Evolutionary conservation across 2,329 filamentous ascomycete species (phyloP), one percentile per base, ranked within the genome.

Genomic region (Fusarium sp.): DNA sequence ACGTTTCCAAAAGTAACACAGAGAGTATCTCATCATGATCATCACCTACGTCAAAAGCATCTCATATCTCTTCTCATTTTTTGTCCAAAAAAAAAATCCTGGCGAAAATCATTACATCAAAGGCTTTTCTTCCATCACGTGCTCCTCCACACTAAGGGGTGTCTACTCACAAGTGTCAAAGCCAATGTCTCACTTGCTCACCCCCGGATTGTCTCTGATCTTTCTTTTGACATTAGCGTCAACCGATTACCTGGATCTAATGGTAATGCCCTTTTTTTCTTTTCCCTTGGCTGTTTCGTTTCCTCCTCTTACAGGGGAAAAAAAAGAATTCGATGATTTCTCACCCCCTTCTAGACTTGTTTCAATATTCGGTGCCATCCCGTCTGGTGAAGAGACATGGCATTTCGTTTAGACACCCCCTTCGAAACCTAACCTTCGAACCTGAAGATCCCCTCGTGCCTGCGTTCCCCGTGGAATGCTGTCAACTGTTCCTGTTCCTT

Each of bases 151-250:
- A 25, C n/a, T 6, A 32, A 32, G 23, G 59, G 11, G 65, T 68
- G 41, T 23, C 37, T 56, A 25, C 59, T 27, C 16, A 58, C 54
- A 57, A 35, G 52, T 11, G 50, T 23, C 5, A 18, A 58, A 30
- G 37, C 23, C 34, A 35, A 58, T 58, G 54, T 58, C 54, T 58
- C 23, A 58, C 23, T n/a, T 6, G 2, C 30, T 32, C 41, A 14
- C n/a, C 32, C 52, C 52, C 52, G 45, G 52, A 27, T 37, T 65
- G 69, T 63, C 72, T 73, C 68, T 39, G 37, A 8, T 58, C 41
- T 32, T 72, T 64, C 37, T 63, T 72, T 70, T 64, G 27, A 25
- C 45, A 25, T 58, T 74, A 62, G 64, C 60, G 57, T 75, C 25
- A 20, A 48, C 50, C 57, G 50, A 64, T 14, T 41, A 64, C 48